phyloP scores from a whole-genome alignment of 495 filamentous ascomycete genomes.

The Chaetomidium leptoderma region DNA sequence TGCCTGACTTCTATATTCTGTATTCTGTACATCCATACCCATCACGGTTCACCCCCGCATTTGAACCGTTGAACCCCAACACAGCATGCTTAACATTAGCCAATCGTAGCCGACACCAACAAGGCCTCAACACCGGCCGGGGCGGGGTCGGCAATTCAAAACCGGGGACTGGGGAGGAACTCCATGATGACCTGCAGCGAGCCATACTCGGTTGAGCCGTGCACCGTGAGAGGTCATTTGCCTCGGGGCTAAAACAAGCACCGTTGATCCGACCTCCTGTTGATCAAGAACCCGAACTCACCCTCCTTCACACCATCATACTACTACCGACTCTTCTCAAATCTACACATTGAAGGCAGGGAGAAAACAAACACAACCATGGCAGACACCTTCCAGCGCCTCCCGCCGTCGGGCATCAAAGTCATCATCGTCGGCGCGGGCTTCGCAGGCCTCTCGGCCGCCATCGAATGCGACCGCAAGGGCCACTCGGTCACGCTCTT shows the following conservation, averaged over 20 bases:
- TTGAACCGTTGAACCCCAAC: too few relatives aligned
- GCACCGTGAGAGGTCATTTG: not conserved
- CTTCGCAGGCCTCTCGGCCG: constrained; percentile 57
- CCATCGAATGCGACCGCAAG: constrained; percentile 53
- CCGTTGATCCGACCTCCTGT: not conserved
- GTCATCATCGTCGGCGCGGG: constrained; percentile 59
- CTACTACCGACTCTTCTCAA: not conserved
- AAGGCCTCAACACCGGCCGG: not conserved
- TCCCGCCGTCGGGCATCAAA: constrained; percentile 45
- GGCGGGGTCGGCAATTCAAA: constrained; percentile 5
- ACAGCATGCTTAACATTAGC: too few relatives aligned
- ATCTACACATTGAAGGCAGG: not conserved
- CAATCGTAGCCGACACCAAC: not conserved
- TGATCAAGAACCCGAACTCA: not conserved
- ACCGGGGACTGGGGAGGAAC: not conserved
- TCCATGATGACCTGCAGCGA: not conserved
- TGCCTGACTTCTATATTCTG: too few relatives aligned
- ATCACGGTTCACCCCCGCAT: too few relatives aligned
- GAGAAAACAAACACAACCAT: constrained; percentile 4
- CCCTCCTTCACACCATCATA: not conserved
- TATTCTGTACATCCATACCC: too few relatives aligned
- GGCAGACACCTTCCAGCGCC: constrained; percentile 24
- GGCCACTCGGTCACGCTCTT: constrained; percentile 35
- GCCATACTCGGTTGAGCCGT: not conserved
- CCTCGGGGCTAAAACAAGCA: constrained; percentile 9